phyloP scores from a whole-genome alignment of 345 rosid species.

The Chamaenerion angustifolium region DNA sequence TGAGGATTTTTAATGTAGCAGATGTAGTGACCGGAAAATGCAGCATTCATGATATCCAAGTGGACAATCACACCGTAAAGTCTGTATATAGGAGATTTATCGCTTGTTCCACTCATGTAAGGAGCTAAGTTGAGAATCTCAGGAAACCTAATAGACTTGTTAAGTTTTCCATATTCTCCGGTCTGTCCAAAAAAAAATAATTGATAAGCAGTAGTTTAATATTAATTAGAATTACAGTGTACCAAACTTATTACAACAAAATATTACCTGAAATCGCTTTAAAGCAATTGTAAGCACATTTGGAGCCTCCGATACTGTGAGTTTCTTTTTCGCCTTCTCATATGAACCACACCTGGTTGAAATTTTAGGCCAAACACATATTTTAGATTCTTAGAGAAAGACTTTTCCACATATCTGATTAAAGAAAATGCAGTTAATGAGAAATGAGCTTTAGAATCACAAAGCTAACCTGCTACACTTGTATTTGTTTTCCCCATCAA shows the following conservation, averaged over 20 bases:
- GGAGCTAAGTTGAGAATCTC: slow-evolving; percentile 85
- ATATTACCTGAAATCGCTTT: slow-evolving; percentile 80
- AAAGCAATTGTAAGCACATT: slow-evolving; percentile 93
- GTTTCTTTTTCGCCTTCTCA: slow-evolving; percentile 81
- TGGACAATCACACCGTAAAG: slow-evolving; percentile 95
- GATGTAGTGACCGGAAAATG: slow-evolving; percentile 91
- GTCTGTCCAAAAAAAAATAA: slow-evolving; percentile 28
- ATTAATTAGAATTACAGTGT: background rate
- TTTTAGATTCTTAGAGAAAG: slow-evolving; percentile 2
- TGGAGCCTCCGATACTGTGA: slow-evolving; percentile 75
- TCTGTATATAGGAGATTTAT: slow-evolving; percentile 64
- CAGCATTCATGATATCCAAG: slow-evolving; percentile 82
- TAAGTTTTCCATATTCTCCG: slow-evolving; percentile 92
- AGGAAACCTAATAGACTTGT: slow-evolving; percentile 64
- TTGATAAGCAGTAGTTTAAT: background rate
- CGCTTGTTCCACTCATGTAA: slow-evolving; percentile 75
- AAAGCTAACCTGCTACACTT: slow-evolving; percentile 63
- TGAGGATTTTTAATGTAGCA: slow-evolving; percentile 71
- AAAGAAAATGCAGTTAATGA: background rate
- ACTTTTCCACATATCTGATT: background rate
- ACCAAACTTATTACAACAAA: background rate
- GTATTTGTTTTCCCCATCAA: slow-evolving; percentile 97
- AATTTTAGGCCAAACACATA: slow-evolving; percentile 3
- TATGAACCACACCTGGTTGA: slow-evolving; percentile 69
- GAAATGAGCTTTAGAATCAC: background rate